Evolutionary conservation across 352 stramenopile species (phyloP).

Genomic region (Pythium myriotylum): DNA sequence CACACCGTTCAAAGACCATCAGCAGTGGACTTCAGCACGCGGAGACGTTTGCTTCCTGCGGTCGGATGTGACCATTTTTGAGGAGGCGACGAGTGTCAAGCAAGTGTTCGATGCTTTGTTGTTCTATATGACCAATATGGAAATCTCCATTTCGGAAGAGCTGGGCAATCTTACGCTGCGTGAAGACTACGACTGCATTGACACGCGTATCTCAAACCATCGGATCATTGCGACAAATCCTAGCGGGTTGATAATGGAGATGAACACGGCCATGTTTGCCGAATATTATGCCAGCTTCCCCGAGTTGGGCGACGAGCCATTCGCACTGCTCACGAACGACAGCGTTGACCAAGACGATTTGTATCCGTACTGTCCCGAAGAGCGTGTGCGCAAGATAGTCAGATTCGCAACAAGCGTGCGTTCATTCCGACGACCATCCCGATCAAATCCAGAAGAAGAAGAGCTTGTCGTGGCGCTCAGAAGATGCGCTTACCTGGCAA

Average conservation of each 20-base stretch:
- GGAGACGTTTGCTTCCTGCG: not conserved
- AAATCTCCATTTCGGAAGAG: slow-evolving; percentile 54
- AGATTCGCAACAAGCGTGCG: slow-evolving; percentile 22
- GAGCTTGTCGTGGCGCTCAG: no score
- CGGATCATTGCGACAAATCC: slow-evolving; percentile 35
- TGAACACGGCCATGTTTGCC: slow-evolving; percentile 20
- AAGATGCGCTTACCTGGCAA: no score
- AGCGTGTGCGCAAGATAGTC: slow-evolving; percentile 35
- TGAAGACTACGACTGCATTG: slow-evolving; percentile 43
- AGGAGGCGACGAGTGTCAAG: slow-evolving; percentile 35
- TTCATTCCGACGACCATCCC: slow-evolving; percentile 4
- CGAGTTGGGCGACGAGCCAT: slow-evolving; percentile 17
- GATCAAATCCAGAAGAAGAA: no score
- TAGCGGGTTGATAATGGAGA: slow-evolving; percentile 11
- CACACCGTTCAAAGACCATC: not conserved
- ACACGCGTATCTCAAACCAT: slow-evolving; percentile 36
- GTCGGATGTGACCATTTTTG: slow-evolving; percentile 47
- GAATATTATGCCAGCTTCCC: slow-evolving; percentile 33
- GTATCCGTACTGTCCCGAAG: slow-evolving; percentile 34
- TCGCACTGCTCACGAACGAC: slow-evolving; percentile 33
- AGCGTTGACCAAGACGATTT: slow-evolving; percentile 43
- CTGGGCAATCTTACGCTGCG: slow-evolving; percentile 44
- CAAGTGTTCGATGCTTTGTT: slow-evolving; percentile 49
- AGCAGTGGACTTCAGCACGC: not conserved
- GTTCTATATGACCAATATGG: slow-evolving; percentile 48